These are phyloP conservation scores for Centaurea solstitialis DNA, from an alignment of 129 eudicot genomes.

Conservation along the genomic window DNA sequence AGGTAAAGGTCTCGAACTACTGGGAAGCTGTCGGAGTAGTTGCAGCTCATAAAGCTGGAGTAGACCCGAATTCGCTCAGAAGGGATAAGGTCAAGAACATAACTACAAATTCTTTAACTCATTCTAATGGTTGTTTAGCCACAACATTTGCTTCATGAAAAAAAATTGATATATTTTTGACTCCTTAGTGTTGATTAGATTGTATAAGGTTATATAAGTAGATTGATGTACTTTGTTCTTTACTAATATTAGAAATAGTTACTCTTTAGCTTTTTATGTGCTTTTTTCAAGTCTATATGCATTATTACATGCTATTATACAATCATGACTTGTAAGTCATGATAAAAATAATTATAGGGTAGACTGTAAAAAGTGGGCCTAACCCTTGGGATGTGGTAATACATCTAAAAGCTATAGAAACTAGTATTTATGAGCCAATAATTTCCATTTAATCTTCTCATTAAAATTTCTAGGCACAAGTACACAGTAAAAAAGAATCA, in stretches of 20 bases:
- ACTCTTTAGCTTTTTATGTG: background rate
- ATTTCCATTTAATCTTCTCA: background rate
- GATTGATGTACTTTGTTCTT: background rate
- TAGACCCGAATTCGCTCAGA: constrained; percentile 81
- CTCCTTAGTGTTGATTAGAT: background rate
- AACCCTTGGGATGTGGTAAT: too few species aligned
- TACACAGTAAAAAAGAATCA: background rate
- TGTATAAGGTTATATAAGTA: background rate
- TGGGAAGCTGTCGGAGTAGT: constrained; percentile 98
- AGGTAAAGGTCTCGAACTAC: constrained; percentile 90
- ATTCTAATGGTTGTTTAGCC: constrained; percentile 45
- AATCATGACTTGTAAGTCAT: background rate
- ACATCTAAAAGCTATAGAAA: too few species aligned
- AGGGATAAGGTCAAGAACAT: constrained; percentile 69
- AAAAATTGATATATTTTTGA: background rate
- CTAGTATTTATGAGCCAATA: background rate
- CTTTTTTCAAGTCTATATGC: background rate
- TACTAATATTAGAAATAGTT: background rate
- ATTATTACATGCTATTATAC: background rate
- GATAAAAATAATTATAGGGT: background rate
- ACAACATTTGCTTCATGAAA: constrained; percentile 31
- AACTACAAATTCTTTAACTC: constrained; percentile 17
- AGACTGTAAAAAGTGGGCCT: too few species aligned
- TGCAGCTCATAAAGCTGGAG: constrained; percentile 96
- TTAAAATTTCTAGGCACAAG: background rate